These are phyloP conservation scores for Boletus insuetus DNA, from an alignment of 768 basidiomycete genomes.

Conservation along the genomic window DNA sequence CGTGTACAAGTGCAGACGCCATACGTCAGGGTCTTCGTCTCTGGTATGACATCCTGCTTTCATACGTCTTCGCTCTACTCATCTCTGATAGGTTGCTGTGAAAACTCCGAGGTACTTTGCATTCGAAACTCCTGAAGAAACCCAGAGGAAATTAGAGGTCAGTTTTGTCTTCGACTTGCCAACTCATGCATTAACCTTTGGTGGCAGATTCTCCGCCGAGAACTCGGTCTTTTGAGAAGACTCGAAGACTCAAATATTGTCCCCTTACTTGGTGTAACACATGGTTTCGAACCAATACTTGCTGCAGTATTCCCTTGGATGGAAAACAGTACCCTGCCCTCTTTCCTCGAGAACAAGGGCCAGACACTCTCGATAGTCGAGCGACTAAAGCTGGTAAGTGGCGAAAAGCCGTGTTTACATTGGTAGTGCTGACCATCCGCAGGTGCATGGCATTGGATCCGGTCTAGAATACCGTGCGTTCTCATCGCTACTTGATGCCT, in stretches of 20 bases:
- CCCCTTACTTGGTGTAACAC: background rate
- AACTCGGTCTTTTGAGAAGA: background rate
- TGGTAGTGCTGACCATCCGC: background rate
- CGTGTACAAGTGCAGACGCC: slow-evolving; percentile 1
- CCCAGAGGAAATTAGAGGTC: background rate
- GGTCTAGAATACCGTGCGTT: background rate
- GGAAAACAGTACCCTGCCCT: background rate
- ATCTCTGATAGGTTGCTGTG: background rate
- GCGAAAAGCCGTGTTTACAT: background rate
- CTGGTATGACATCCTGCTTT: background rate
- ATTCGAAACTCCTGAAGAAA: background rate
- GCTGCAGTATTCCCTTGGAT: background rate
- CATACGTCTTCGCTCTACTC: background rate
- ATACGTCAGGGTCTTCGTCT: background rate
- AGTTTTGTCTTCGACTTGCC: background rate
- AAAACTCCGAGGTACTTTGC: background rate
- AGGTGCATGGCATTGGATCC: background rate
- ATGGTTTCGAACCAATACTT: background rate
- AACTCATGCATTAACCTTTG: no score
- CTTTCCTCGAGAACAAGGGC: background rate
- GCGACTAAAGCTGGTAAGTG: background rate
- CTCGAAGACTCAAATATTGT: background rate
- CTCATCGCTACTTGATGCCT: no score
- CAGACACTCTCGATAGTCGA: background rate
- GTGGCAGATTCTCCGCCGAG: background rate